Evolutionary conservation across 306 rosid species (phyloP).

Genomic region (Prunus salicina): DNA sequence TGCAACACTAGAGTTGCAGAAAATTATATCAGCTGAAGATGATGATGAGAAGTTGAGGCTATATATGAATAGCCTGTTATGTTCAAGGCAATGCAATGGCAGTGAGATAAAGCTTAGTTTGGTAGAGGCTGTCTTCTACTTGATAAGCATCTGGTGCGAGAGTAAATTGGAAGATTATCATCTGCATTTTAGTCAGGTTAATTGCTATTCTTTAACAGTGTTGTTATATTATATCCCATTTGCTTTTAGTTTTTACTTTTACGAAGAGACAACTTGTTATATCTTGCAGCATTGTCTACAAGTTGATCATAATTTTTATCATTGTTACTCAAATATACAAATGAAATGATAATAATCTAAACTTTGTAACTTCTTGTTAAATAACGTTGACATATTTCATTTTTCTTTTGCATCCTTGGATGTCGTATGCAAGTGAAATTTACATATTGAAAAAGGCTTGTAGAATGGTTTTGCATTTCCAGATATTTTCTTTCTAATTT

Average conservation of each 20-base stretch:
- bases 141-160: constrained; percentile 49
- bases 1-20: constrained; percentile 43
- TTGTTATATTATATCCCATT: constrained; percentile 6
- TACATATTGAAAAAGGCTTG: neutral
- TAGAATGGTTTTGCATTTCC: neutral
- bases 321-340: neutral
- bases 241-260: neutral
- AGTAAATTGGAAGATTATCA: constrained; percentile 53
- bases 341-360: neutral
- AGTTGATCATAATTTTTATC: neutral
- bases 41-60: constrained; percentile 27
- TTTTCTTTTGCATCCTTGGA: neutral
- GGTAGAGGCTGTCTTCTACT: constrained; percentile 44
- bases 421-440: neutral
- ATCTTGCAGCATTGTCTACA: neutral
- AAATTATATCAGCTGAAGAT: constrained; percentile 31
- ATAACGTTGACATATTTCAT: neutral
- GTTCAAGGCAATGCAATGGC: constrained; percentile 31
- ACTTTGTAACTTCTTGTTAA: neutral
- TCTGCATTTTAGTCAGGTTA: constrained; percentile 50
- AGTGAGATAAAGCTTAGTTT: constrained; percentile 36
- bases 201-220: constrained; percentile 5
- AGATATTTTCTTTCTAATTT: neutral
- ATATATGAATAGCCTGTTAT: constrained; percentile 36
- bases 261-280: neutral